Base-by-base conservation (phyloP, 2,329 filamentous ascomycete species). In the Pseudocercospora fijiensis region DNA sequence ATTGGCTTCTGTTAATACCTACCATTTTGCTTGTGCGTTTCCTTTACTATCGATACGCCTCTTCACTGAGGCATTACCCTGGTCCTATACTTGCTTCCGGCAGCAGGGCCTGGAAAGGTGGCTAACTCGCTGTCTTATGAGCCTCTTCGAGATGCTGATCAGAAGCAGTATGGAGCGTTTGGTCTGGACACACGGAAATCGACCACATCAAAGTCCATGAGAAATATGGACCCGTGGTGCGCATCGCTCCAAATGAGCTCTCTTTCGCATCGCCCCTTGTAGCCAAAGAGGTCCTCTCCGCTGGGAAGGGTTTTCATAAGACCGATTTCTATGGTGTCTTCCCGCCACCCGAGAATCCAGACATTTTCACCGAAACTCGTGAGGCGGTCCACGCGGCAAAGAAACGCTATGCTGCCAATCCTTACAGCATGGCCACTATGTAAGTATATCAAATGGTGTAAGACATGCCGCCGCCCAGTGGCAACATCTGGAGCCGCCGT, bases 361-460 rank as follows among this genome's bases (percentile, higher is more conserved):
- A 85, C 64, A 85, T 85, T 71, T 85, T 85, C 74, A 85, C 84
- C 45, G 83, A 85, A 72, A 80, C 78, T 16, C 77, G 82, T 59
- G 83, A 85, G 73, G 77, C 80, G 6, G 80, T 83, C n/a, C 84
- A 86, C 71, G 82, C 82, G 0, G 77, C 79, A 64, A 85, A 84
- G 78, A 85, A 85, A 75, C 79, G 71, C 10, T 69, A 69, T 65
- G 71, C 71, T 8, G 63, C 62, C 3, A 81, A 70, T 37, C 81
- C 82, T 0, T 85, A 84, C 72, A 80, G 78, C 72, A 83, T 84
- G 82, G 78, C 80, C 0, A 80, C 81, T 7, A 84, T 84, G 82
- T n/a, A n/a, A n/a, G n/a, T n/a, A n/a, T n/a, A n/a, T n/a, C n/a
- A n/a, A n/a, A n/a, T n/a, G n/a, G n/a, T n/a, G n/a, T n/a, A n/a